phyloP scores from a whole-genome alignment of 176 grass and related monocot species.

The Oryza brachyantha region DNA sequence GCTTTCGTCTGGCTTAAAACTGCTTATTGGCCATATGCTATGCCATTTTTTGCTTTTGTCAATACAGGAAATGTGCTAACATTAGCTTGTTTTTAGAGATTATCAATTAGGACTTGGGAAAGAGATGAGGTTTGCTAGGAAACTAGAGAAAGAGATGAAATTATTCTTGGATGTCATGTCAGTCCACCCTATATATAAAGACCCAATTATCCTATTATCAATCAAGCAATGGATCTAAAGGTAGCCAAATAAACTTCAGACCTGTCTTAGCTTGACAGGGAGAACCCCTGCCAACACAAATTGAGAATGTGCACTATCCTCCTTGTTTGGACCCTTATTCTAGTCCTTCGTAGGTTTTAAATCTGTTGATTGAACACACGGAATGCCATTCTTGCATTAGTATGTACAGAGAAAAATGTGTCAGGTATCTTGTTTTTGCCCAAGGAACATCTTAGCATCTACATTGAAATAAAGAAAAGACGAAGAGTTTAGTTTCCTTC shows the following conservation, averaged over 20 bases:
- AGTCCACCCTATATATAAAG: background rate
- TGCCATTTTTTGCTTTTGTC: background rate
- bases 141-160: background rate
- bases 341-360: background rate
- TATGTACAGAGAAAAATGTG: background rate
- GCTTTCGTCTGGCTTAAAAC: slow-evolving; percentile 19
- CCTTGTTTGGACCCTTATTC: background rate
- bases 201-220: background rate
- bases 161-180: background rate
- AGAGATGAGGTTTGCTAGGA: background rate
- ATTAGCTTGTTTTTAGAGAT: background rate
- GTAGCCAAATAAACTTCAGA: background rate
- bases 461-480: background rate
- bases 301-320: background rate
- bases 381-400: slow-evolving; percentile 18
- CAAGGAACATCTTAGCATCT: background rate
- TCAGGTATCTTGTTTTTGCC: background rate
- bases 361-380: background rate
- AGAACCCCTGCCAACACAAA: background rate
- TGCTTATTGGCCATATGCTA: background rate
- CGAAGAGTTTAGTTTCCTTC: background rate
- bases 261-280: background rate
- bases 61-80: background rate
- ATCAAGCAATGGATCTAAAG: background rate
- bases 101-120: background rate